Evolutionary conservation across 23 red algal species (phyloP), one percentile per base, ranked within the genome.

Genomic region (Gracilariopsis chorda): DNA sequence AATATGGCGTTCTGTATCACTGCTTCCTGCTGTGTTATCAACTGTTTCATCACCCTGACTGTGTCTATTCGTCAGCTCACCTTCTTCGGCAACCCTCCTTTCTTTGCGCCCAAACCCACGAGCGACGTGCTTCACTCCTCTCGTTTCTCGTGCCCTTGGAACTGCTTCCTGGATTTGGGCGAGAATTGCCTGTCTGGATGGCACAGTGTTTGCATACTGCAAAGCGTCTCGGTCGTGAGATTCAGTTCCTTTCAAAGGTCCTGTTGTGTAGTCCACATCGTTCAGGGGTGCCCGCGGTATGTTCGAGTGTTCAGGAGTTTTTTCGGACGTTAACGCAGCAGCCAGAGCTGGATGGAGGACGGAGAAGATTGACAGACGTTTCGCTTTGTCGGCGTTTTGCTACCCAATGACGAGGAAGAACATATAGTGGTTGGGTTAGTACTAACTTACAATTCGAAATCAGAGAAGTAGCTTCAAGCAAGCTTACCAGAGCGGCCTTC

Each of bases 341-440:
- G 61, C 62, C 9, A 87, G 43, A 7, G 82, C 82, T 67, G 82
- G 82, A 20, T 87, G 82, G 58, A 87, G 53, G 61, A 87, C 82
- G 16, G 82, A 69, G 30, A 87, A 87, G 36, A 87, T 68, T n/a
- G 82, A 87, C 40, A 74, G 20, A 4, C 82, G 62, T 12, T 67
- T 55, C 4, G 49, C 39, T 41, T 87, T 87, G 39, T 87, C 65
- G 20, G 42, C 42, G 76, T 73, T 73, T 35, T 73, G 42, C 67
- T 73, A 23, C 16, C 47, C n/a, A n/a, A n/a, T 13, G 67, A 36
- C 42, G 36, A 27, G 23, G 37, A 46, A 23, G 47, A 23, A 46
- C 20, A 24, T 28, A 45, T 14, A 37, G 17, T 23, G 17, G 0
- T 45, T 42, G 41, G 40, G 39, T 73, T 36, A 73, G 67, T 45